phyloP scores from a whole-genome alignment of 805 yeast genomes.

The Dipodascopsis uninucleata region DNA sequence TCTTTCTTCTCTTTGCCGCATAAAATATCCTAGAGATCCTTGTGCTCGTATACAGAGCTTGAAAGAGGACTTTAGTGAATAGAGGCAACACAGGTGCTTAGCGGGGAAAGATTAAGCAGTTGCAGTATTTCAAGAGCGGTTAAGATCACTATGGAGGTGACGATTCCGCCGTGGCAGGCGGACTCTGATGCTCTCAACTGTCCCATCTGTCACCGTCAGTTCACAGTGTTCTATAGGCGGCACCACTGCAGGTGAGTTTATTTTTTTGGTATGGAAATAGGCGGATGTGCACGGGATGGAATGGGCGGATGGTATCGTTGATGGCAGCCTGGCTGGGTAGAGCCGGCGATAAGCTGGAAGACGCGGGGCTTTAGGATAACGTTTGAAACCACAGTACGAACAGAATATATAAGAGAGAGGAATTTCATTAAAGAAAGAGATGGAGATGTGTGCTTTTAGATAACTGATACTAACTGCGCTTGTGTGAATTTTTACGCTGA shows the following conservation, averaged over 20 bases:
- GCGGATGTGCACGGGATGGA: background rate
- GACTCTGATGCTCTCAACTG: constrained; percentile 56
- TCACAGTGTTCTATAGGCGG: constrained; percentile 62
- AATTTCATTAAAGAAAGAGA: constrained; percentile 8
- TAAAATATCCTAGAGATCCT: too few relatives aligned
- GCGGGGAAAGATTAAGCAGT: too few relatives aligned
- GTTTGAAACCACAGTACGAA: too few relatives aligned
- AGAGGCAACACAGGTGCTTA: too few relatives aligned
- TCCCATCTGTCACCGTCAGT: constrained; percentile 49
- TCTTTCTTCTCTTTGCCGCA: too few relatives aligned
- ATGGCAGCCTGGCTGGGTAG: too few relatives aligned
- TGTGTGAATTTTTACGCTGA: constrained; percentile 29
- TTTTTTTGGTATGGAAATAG: background rate
- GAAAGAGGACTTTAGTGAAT: too few relatives aligned
- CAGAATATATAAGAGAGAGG: background rate
- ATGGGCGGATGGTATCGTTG: too few relatives aligned
- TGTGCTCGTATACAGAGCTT: too few relatives aligned
- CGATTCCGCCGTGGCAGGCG: constrained; percentile 57
- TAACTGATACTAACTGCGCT: constrained; percentile 24
- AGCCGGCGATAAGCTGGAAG: too few relatives aligned
- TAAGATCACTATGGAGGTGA: constrained; percentile 5
- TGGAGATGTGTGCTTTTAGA: constrained; percentile 29
- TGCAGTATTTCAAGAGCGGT: too few relatives aligned
- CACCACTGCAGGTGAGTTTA: constrained; percentile 67
- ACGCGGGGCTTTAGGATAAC: too few relatives aligned